Conservation (phyloP, 2,329 filamentous ascomycete genomes). For the Penicillium digitatum region DNA sequence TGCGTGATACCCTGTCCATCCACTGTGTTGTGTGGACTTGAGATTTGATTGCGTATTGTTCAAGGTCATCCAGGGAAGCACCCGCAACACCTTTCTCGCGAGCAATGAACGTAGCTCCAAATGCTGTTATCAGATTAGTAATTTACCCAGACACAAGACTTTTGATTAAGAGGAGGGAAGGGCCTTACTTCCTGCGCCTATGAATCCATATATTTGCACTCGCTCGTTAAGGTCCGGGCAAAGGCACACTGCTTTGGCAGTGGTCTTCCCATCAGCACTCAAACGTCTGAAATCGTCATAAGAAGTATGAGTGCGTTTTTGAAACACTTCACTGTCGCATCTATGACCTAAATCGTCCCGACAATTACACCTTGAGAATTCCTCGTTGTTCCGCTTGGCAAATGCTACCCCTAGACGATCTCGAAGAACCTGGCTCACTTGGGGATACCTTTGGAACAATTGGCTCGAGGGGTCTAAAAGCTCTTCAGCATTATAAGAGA, state of each 20-base stretch:
- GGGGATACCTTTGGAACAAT: conserved; percentile 7
- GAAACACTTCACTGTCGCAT: conserved; percentile 1
- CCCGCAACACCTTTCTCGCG: conserved; percentile 9
- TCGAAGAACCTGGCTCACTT: conserved; percentile 12
- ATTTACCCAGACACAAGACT: neutral
- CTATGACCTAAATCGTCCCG: neutral
- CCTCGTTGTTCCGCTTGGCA: neutral
- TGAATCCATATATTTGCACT: conserved; percentile 17
- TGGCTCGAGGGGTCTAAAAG: conserved; percentile 11
- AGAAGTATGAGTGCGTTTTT: neutral
- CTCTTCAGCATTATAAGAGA: neutral
- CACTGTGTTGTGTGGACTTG: conserved; percentile 12
- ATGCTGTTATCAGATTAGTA: conserved; percentile 18
- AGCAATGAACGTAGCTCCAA: conserved; percentile 20
- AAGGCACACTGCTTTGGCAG: neutral
- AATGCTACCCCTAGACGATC: conserved; percentile 8
- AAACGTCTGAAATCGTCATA: neutral
- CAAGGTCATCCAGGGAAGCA: neutral
- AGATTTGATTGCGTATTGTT: conserved; percentile 24
- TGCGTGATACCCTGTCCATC: neutral
- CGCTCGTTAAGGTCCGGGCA: conserved; percentile 1
- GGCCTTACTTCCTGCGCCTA: conserved; percentile 21
- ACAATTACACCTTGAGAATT: conserved; percentile 14
- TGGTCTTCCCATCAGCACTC: neutral
- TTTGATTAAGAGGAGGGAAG: neutral